A percentile compares a stretch with the other conserved stretches of the same genome.
phyloP scores from a whole-genome alignment of 257 asterid genomes.

The Lycium barbarum region DNA sequence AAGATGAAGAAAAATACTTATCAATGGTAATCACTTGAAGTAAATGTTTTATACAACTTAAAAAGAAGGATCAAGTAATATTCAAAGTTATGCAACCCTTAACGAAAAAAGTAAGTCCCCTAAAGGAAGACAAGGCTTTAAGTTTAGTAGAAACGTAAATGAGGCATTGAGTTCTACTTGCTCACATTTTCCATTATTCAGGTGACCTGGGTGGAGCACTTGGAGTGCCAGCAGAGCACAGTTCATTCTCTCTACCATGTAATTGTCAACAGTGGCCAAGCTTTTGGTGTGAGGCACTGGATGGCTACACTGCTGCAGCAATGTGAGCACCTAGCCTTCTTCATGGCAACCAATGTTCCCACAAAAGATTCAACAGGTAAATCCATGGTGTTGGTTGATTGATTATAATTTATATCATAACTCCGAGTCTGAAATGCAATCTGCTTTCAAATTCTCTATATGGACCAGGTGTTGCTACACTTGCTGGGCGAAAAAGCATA shows the following conservation, averaged over 20 bases:
- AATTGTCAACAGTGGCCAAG: conserved; percentile 70
- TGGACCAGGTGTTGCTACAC: conserved; percentile 69
- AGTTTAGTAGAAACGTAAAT: too few species aligned
- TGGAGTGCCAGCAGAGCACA: conserved; percentile 62
- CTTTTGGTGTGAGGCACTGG: conserved; percentile 89
- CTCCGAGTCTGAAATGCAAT: background rate
- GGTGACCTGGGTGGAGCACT: conserved; percentile 95
- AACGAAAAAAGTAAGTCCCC: too few species aligned
- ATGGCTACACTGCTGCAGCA: conserved; percentile 73
- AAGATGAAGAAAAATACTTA: too few species aligned
- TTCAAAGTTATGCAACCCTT: too few species aligned
- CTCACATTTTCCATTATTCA: conserved; percentile 35
- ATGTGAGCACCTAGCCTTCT: conserved; percentile 47
- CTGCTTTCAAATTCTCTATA: background rate
- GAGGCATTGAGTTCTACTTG: background rate
- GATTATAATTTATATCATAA: background rate
- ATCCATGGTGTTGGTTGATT: too few species aligned
- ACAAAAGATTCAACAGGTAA: conserved; percentile 76
- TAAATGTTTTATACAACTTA: too few species aligned
- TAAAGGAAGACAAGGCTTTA: background rate
- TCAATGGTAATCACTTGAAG: too few species aligned
- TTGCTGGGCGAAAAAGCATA: conserved; percentile 81
- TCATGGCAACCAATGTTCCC: conserved; percentile 81
- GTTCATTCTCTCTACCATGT: conserved; percentile 66
- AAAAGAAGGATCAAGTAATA: too few species aligned